Base-by-base conservation (phyloP, 495 filamentous ascomycete species). In the Penicillium dipodomyicola region DNA sequence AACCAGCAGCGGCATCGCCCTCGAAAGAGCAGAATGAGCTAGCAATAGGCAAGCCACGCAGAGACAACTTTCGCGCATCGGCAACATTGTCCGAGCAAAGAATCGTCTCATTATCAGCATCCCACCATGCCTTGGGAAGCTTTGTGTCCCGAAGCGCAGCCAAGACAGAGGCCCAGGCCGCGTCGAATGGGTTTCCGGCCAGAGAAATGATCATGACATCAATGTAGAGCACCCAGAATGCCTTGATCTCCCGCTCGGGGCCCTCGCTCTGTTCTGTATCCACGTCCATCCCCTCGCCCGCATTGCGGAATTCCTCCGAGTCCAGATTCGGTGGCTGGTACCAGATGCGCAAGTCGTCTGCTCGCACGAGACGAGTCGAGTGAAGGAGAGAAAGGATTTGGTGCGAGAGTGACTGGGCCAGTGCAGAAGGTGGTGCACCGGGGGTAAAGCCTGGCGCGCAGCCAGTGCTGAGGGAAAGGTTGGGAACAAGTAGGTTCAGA, bases 191-290 rank as follows among this genome's bases (percentile, higher is more conserved):
- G 65, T 92, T 95, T 0, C 93, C 93, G 49, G 95, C 92, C 14
- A 96, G 82, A 0, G 90, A 93, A 52, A 97, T 85, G 67, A 95
- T 90, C 66, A 96, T 81, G 23, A 96, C 71, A 71, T 96, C 91
- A 57, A 98, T 91, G 64, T 96, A 96, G 3, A 98, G 84, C 10
- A 87, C 85, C 93, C 93, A 98, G 68, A 91, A 97, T 5, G 85
- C 92, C 68, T 90, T 91, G 32, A 91, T 74, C 63, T 87, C 81
- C 25, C 65, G 71, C 39, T 63, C 54, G 9, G 43, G 49, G 22
- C 25, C 44, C 15, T 22, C 49, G 27, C 59, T 54, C 68, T 58
- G 41, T 14, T 61, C 54, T 8, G 41, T 65, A 51, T 72, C 77
- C 57, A 76, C 71, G 5, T 80, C 79, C 60, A 76, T 74, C 29